These are phyloP conservation scores for Pterocarpus macrocarpus DNA, from an alignment of 306 rosid genomes.

Conservation along the genomic window DNA sequence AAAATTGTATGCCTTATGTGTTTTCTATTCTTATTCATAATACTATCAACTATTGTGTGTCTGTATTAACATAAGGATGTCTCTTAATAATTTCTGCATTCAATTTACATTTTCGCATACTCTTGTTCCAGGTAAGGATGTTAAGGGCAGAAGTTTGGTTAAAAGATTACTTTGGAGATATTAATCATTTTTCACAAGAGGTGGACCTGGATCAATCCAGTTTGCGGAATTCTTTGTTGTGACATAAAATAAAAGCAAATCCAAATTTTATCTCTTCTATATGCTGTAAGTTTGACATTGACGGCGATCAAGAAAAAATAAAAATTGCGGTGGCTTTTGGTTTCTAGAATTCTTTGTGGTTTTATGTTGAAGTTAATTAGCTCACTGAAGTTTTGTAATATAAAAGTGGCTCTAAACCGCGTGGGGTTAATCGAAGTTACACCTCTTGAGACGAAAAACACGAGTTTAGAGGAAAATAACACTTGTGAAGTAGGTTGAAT, in stretches of 20 bases:
- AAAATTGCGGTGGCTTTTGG: neutral
- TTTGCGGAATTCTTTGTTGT: conserved; percentile 26
- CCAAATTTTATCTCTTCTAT: neutral
- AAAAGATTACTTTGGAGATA: conserved; percentile 51
- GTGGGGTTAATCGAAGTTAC: too few species aligned
- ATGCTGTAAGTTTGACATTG: neutral
- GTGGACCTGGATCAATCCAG: conserved; percentile 28
- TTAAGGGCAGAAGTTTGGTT: conserved; percentile 37
- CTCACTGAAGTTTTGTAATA: too few species aligned
- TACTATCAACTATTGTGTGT: neutral
- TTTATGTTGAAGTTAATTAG: too few species aligned
- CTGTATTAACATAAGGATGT: too few species aligned
- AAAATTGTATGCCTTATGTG: conserved; percentile 4
- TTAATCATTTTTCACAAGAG: neutral
- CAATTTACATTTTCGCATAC: conserved; percentile 29
- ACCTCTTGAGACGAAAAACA: too few species aligned
- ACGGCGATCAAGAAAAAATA: conserved; percentile 17
- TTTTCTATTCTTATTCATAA: neutral
- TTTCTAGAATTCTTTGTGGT: neutral
- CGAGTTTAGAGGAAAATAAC: too few species aligned
- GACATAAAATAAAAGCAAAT: conserved; percentile 9
- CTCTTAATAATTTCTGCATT: neutral
- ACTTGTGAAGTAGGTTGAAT: too few species aligned
- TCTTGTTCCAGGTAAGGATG: conserved; percentile 35
- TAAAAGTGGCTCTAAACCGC: too few species aligned